phyloP scores from a whole-genome alignment of 306 rosid species.

The Fagus crenata region DNA sequence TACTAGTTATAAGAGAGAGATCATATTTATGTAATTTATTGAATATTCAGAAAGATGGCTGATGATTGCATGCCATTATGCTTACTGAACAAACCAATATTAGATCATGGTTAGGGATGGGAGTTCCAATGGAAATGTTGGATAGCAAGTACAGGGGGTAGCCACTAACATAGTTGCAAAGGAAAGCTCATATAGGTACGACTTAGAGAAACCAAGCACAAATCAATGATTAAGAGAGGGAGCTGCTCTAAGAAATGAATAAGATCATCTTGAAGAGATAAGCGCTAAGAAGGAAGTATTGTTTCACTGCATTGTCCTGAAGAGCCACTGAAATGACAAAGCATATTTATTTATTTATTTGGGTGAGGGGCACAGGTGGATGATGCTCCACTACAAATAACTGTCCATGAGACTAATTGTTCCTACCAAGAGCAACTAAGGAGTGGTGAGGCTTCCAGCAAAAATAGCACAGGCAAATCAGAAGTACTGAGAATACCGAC shows the following conservation, averaged over 20 bases:
- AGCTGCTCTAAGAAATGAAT: no score
- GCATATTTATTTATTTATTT: background rate
- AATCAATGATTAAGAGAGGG: no score
- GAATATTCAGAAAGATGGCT: no score
- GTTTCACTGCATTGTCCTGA: conserved; percentile 2
- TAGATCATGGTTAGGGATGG: no score
- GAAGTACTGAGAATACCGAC: background rate
- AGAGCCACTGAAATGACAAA: background rate
- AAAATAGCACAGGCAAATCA: background rate
- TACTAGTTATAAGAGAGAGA: background rate
- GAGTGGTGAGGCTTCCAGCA: background rate
- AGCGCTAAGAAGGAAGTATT: background rate
- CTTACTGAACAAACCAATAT: no score
- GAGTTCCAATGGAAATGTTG: no score
- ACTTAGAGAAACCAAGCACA: no score
- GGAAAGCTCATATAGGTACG: no score
- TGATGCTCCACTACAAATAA: background rate
- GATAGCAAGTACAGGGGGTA: no score
- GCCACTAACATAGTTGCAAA: no score
- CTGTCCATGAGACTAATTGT: background rate
- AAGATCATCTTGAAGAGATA: background rate
- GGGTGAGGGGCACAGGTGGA: background rate
- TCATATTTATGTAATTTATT: no score
- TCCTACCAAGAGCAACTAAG: background rate
- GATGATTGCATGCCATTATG: no score